Evolutionary conservation across 257 asterid genomes (phyloP), one percentile per base, ranked within the genome.

Genomic region (Penstemon newberryi): DNA sequence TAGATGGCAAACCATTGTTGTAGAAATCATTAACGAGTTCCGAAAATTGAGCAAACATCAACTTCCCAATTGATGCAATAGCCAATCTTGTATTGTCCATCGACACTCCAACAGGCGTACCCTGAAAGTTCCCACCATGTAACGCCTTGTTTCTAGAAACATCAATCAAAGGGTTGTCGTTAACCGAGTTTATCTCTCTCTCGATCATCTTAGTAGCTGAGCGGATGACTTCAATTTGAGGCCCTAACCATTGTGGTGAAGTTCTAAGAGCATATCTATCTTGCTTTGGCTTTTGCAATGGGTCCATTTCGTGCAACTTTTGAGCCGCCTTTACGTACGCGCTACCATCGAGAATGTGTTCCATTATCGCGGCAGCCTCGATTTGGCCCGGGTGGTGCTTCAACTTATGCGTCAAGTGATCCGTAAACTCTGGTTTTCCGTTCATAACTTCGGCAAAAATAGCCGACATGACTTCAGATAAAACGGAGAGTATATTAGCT

Each of bases 351-450:
- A 84, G 81, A 40, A 84, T 80, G 56, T 84, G 87, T 36, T 84
- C 89, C 89, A 82, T 84, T 7, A 84, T 81, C 0, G 89, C 89
- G 0, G 89, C 89, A 1, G 89, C 89, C 66, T 84, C 89, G 4
- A 84, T 84, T 52, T 84, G 89, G 0, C 89, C 89, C 0, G 89
- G 89, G 33, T 84, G 89, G 63, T 84, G 89, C 76, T 81, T 84
- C 64, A 84, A 38, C 68, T 81, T 81, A 60, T 84, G 89, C 2
- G 85, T 84, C 69, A 84, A 69, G 33, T 84, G 84, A 54, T 84
- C 89, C 0, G 89, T 84, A 56, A 81, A 84, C 25, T 84, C 89
- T 0, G 86, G 86, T 37, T 84, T 84, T 1, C 86, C 87, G 5
- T 84, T 80, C 89, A 84, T 84, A 8, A 84, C 89, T 25, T 84